These are phyloP conservation scores for Macrotyloma uniflorum DNA, from an alignment of 306 rosid genomes.

Conservation along the genomic window DNA sequence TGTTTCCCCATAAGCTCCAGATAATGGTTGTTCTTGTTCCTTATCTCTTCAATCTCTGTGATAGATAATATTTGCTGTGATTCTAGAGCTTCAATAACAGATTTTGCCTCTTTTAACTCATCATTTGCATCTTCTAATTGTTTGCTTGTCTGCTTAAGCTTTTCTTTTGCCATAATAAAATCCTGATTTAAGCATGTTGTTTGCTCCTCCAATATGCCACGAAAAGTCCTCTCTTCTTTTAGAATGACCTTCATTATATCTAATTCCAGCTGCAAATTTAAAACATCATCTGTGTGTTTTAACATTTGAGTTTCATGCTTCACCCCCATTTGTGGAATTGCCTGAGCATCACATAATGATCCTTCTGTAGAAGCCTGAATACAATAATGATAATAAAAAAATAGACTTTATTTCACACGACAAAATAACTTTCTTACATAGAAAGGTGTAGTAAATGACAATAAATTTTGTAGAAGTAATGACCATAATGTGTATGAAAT, in stretches of 20 bases:
- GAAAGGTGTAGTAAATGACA: background rate
- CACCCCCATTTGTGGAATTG: slow-evolving; percentile 39
- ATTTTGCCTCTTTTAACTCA: slow-evolving; percentile 66
- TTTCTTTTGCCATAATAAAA: slow-evolving; percentile 51
- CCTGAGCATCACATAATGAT: slow-evolving; percentile 41
- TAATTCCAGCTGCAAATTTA: slow-evolving; percentile 77
- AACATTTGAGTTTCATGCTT: slow-evolving; percentile 43
- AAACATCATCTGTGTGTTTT: slow-evolving; percentile 68
- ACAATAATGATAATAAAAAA: slow-evolving; percentile 23
- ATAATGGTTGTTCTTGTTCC: slow-evolving; percentile 52
- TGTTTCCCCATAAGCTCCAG: slow-evolving; percentile 61
- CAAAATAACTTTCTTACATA: background rate
- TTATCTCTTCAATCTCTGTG: slow-evolving; percentile 74
- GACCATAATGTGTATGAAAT: background rate
- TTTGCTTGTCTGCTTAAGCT: slow-evolving; percentile 51
- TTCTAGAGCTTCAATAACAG: slow-evolving; percentile 77
- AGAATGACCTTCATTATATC: slow-evolving; percentile 81
- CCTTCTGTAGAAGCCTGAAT: slow-evolving; percentile 47
- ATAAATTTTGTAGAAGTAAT: background rate
- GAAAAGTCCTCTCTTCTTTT: slow-evolving; percentile 68
- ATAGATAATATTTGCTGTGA: slow-evolving; percentile 78
- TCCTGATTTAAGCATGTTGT: slow-evolving; percentile 55
- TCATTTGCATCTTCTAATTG: slow-evolving; percentile 53
- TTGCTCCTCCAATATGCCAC: slow-evolving; percentile 62
- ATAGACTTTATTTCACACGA: slow-evolving; percentile 2